phyloP scores from a whole-genome alignment of 2,329 filamentous ascomycete species.

The Phaeoacremonium minimum region DNA sequence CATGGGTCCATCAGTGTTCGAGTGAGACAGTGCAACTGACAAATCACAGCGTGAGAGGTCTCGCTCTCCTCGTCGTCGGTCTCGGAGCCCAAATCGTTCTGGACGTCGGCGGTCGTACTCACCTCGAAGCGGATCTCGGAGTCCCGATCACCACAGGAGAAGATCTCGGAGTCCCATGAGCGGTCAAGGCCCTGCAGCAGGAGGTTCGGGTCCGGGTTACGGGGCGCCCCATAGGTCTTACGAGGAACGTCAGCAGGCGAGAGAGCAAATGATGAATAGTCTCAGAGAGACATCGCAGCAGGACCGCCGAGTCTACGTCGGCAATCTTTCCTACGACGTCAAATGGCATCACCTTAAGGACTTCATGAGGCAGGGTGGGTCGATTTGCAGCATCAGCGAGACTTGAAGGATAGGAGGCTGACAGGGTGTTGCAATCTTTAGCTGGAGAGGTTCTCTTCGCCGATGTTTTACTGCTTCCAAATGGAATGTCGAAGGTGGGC shows the following conservation, averaged over 20 bases:
- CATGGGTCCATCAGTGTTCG: too few species aligned
- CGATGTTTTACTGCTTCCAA: conserved; percentile 98
- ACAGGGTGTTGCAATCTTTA: conserved; percentile 39
- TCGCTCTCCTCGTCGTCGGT: conserved; percentile 75
- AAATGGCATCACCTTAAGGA: conserved; percentile 99
- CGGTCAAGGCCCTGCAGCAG: conserved; percentile 62
- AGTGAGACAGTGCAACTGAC: conserved; percentile 26
- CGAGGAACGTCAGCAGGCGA: conserved; percentile 78
- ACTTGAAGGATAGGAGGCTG: conserved; percentile 25
- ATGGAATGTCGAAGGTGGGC: conserved; percentile 99
- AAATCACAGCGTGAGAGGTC: conserved; percentile 71
- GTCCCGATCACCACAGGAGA: conserved; percentile 66
- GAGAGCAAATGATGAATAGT: conserved; percentile 94
- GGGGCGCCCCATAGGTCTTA: conserved; percentile 68
- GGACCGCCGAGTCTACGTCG: conserved; percentile 98
- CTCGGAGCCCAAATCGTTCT: conserved; percentile 72
- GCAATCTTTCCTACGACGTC: conserved; percentile 98
- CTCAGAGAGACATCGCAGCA: conserved; percentile 94
- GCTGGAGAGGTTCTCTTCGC: conserved; percentile 99
- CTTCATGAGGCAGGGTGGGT: conserved; percentile 98
- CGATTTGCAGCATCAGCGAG: conserved; percentile 7
- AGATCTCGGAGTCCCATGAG: conserved; percentile 86
- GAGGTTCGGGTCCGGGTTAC: conserved; percentile 66
- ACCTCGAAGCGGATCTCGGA: conserved; percentile 11
- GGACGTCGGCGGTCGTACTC: conserved; percentile 67